phyloP scores from a whole-genome alignment of 225 moss, liverwort and hornwort species.

The Takakia lepidozioides region DNA sequence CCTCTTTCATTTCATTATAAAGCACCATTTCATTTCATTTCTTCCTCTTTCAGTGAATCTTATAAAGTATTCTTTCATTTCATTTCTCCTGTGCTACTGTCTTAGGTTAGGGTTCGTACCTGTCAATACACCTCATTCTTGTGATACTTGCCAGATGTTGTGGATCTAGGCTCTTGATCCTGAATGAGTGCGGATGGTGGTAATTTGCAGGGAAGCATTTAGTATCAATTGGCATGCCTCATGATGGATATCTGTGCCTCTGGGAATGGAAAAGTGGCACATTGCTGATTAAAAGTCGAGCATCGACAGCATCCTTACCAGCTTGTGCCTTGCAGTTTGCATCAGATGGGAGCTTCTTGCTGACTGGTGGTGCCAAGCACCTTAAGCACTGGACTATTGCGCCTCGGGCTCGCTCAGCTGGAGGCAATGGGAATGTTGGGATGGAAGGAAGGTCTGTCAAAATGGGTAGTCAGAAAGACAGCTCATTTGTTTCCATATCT shows the following conservation, averaged over 20 bases:
- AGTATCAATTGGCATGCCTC: constrained; percentile 60
- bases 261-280: constrained; percentile 80
- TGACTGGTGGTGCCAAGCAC: constrained; percentile 71
- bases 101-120: too few species aligned
- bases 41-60: too few species aligned
- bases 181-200: too few species aligned
- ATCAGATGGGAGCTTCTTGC: constrained; percentile 73
- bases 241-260: constrained; percentile 63
- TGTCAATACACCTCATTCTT: too few species aligned
- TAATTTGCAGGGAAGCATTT: constrained; percentile 59
- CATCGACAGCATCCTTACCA: constrained; percentile 54
- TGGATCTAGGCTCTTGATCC: too few species aligned
- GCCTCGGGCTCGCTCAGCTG: constrained; percentile 55
- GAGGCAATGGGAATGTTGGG: constrained; percentile 51
- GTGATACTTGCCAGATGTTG: too few species aligned
- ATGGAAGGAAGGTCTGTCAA: constrained; percentile 68
- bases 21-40: too few species aligned
- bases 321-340: constrained; percentile 70
- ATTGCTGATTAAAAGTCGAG: constrained; percentile 53
- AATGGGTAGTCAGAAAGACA: constrained; percentile 66
- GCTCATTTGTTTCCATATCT: constrained; percentile 62
- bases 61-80: too few species aligned
- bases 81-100: too few species aligned
- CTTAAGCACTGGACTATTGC: constrained; percentile 68
- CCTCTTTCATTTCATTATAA: too few species aligned